These are phyloP conservation scores for Sclerotinia spermophila DNA, from an alignment of 2,329 filamentous ascomycete species.

Conservation along the genomic window DNA sequence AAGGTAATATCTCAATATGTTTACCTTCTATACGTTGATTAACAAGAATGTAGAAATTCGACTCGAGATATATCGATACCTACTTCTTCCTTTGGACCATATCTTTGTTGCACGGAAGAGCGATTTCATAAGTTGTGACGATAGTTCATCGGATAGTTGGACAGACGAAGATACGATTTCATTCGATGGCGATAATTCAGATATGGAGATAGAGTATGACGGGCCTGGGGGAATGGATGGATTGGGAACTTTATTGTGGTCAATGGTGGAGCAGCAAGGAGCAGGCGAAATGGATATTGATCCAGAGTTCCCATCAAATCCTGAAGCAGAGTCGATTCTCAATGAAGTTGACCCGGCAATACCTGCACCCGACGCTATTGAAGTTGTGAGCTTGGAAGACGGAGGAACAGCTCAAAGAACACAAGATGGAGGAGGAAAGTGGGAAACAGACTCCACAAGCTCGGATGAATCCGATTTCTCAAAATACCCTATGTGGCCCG, in stretches of 20 bases:
- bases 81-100: slow-evolving; percentile 5
- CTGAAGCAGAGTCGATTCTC: slow-evolving; percentile 12
- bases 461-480: slow-evolving; percentile 1
- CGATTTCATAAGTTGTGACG: background rate
- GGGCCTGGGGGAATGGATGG: background rate
- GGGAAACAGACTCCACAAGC: background rate
- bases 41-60: slow-evolving; percentile 8
- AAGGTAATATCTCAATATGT: background rate
- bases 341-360: background rate
- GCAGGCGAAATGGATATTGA: background rate
- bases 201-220: slow-evolving; percentile 1
- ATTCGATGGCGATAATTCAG: slow-evolving; percentile 1
- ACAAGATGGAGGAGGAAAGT: background rate
- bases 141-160: background rate
- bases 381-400: background rate
- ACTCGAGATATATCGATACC: slow-evolving; percentile 18
- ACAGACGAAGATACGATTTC: slow-evolving; percentile 12
- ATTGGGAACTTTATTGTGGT: background rate
- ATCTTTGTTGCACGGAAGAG: background rate
- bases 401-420: background rate
- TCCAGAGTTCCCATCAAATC: background rate
- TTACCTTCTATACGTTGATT: background rate
- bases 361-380: background rate
- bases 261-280: background rate
- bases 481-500: slow-evolving; percentile 14